Conservation (phyloP, 1,284 basidiomycete genomes). For the Ustilago hordei region DNA sequence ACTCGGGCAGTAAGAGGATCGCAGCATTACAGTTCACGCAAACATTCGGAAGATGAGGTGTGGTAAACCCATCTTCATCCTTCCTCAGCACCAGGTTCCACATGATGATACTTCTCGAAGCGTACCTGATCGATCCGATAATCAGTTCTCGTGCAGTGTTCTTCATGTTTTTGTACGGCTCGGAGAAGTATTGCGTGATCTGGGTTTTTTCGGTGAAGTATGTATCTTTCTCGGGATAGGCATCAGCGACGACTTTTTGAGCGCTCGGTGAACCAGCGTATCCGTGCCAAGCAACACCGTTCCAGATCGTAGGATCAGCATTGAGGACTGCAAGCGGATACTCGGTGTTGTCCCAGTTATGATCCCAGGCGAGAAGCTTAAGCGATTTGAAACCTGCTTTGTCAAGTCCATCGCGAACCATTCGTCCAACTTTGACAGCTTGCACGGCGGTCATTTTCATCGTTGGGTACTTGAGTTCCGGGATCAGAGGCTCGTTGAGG, state of each 20-base stretch:
- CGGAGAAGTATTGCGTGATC: slow-evolving; percentile 51
- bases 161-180: slow-evolving; percentile 60
- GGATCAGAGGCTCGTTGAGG: slow-evolving; percentile 52
- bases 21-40: slow-evolving; percentile 56
- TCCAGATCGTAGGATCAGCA: slow-evolving; percentile 27
- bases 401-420: slow-evolving; percentile 35
- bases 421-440: slow-evolving; percentile 29
- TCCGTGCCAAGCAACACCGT: slow-evolving; percentile 58
- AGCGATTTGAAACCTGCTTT: slow-evolving; percentile 22
- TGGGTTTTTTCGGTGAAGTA: slow-evolving; percentile 55
- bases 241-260: slow-evolving; percentile 38
- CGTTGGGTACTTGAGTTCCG: slow-evolving; percentile 40
- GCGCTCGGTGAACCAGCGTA: slow-evolving; percentile 44
- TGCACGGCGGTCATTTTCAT: slow-evolving; percentile 34
- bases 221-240: slow-evolving; percentile 40
- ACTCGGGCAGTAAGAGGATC: slow-evolving; percentile 42
- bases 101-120: slow-evolving; percentile 29
- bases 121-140: slow-evolving; percentile 51
- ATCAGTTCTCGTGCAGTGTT: slow-evolving; percentile 39
- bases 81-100: slow-evolving; percentile 56
- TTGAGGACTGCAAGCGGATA: slow-evolving; percentile 44
- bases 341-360: slow-evolving; percentile 52
- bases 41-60: slow-evolving; percentile 47
- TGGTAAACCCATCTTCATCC: slow-evolving; percentile 56
- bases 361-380: slow-evolving; percentile 43